Evolutionary conservation across 805 yeast genomes (phyloP), one percentile per base, ranked within the genome.

Genomic region (Schwanniomyces pseudopolymorphus): DNA sequence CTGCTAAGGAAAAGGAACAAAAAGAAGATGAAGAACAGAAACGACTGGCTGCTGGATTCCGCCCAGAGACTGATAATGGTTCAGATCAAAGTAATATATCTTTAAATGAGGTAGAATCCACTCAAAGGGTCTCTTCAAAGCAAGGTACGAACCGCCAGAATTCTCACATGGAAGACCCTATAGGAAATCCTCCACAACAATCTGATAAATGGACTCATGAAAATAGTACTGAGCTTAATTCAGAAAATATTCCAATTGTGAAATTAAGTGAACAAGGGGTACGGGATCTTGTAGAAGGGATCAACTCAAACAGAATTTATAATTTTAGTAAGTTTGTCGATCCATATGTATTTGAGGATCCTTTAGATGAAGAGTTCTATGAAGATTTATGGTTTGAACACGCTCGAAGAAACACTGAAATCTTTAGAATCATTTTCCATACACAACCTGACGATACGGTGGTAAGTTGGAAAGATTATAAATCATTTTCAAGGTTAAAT

Each of bases 401-500:
- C 57, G 97, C 99, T 0, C 71, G 85, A 44, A 77, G 91, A 56
- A 94, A 94, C 59, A 89, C 98, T 0, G 75, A 80, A 48, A 70
- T 95, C 1, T 94, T 80, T 69, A 76, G 97, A 50, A 74, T 85
- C 63, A 87, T 94, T 1, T 94, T 94, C 77, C 91, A 91, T 53
- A 83, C 89, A 51, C 99, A 95, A 61, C 99, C 99, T 0, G 99
- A 94, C 65, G 89, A 92, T 62, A 74, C 81, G 5, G 98, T 92
- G n/a, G 75, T 75, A 20, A 79, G 90, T 0, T 94, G 99, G 99
- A 79, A 79, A 46, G 96, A 89, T 46, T 94, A 89, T 64, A 91
- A 88, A 61, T 82, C 78, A 22, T 86, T 75, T 61, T 76, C 82
- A 48, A 81, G 78, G 49, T 65, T 86, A 54, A 74, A 74, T 42